Conservation (phyloP, 1,284 basidiomycete species). For the Ustanciosporium gigantosporum region DNA sequence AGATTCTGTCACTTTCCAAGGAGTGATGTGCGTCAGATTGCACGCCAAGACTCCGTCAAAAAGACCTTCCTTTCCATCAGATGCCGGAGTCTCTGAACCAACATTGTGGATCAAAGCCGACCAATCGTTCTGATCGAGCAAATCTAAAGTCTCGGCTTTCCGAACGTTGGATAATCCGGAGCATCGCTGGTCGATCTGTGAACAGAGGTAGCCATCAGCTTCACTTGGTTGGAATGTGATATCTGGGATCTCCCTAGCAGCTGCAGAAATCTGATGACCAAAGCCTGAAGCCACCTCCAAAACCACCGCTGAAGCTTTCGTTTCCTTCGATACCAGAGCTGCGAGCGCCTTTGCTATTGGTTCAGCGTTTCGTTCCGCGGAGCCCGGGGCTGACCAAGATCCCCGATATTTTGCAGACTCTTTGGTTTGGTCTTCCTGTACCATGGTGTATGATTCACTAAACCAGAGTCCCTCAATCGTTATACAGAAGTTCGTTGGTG, state of each 20-base stretch:
- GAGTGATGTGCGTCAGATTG: slow-evolving; percentile 37
- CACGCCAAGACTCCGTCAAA: slow-evolving; percentile 35
- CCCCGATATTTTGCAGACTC: slow-evolving; percentile 26
- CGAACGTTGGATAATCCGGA: slow-evolving; percentile 12
- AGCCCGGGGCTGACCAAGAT: slow-evolving; percentile 28
- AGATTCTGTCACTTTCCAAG: slow-evolving; percentile 28
- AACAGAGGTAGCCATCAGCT: slow-evolving; percentile 22
- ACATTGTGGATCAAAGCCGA: slow-evolving; percentile 18
- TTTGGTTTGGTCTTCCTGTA: too few species aligned
- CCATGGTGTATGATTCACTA: too few species aligned
- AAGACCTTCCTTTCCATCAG: slow-evolving; percentile 4
- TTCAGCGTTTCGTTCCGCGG: slow-evolving; percentile 35
- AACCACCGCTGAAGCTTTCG: slow-evolving; percentile 4
- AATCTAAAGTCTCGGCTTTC: slow-evolving; percentile 22
- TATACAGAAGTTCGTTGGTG: too few species aligned
- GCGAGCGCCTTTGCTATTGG: slow-evolving; percentile 29
- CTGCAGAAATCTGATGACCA: slow-evolving; percentile 19
- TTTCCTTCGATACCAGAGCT: slow-evolving; percentile 1
- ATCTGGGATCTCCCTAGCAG: slow-evolving; percentile 7
- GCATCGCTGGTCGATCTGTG: slow-evolving; percentile 12
- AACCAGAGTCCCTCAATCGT: too few species aligned
- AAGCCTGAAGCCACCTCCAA: slow-evolving; percentile 41
- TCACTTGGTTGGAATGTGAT: slow-evolving; percentile 27
- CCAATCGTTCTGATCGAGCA: slow-evolving; percentile 31
- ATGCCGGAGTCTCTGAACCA: background rate